Base-by-base conservation (phyloP, 2,329 filamentous ascomycete species). In the Penicillium hordei region DNA sequence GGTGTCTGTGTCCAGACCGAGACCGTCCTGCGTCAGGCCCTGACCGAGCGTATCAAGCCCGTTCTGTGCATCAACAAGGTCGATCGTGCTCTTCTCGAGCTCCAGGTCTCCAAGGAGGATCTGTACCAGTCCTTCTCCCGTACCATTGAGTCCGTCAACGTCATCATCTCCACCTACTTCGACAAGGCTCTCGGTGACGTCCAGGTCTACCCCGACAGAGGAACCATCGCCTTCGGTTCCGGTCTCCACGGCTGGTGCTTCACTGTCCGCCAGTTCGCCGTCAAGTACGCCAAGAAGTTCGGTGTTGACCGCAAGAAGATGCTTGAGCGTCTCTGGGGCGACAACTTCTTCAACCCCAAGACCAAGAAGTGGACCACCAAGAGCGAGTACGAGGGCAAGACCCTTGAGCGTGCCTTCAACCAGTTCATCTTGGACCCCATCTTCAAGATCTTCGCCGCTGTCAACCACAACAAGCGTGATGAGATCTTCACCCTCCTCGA, bases 41-140 rank as follows among this genome's bases (percentile, higher is more conserved):
- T 99, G 72, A 90, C 91, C 87, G 94, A 99, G 89, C 93, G 94
- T 84, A 99, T 99, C 83, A 97, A 97, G 90, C 94, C 94, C 75
- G 93, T 99, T 76, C 87, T 97, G 78, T 90, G 97, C 82, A 97
- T 99, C 88, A 99, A 99, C 92, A 99, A 99, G 90, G 94, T 99
- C 81, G 94, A 99, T 79, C 93, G 94, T 83, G 93, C 94, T 82
- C 91, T 99, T 77, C 92, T 99, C 79, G 94, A 99, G 84, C 88
- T 99, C 66, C 94, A 99, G 85, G 89, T 97, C 76, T 89, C 87
- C 82, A 97, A 97, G 89, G 94, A 99, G 84, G 94, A 99, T 78
- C 84, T 99, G 70, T 99, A 96, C 89, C 93, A 97, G 86, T 96
- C 93, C 79, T 99, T 99, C 89, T 93, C 91, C 66, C 90, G 93